A percentile compares a stretch with the other conserved stretches of the same genome.
These are phyloP conservation scores for Fusarium aywerte DNA, from an alignment of 2,329 filamentous ascomycete species.

Conservation along the genomic window DNA sequence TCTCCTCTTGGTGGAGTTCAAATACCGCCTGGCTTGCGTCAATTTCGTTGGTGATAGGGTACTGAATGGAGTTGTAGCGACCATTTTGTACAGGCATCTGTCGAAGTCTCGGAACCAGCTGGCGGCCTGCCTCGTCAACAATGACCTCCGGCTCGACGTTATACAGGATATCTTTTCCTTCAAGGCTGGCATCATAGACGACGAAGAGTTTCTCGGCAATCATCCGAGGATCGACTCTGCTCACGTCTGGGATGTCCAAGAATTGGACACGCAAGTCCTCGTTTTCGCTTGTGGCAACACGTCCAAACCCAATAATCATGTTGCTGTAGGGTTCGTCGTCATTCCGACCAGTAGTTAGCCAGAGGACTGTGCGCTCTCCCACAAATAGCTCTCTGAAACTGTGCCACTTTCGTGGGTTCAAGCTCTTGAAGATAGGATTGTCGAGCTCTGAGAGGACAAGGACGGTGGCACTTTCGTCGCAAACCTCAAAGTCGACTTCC, in stretches of 20 bases:
- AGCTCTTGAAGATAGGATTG: not conserved
- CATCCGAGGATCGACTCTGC: not conserved
- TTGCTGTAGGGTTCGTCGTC: not conserved
- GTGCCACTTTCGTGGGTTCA: rapidly evolving
- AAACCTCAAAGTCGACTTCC: too few species aligned
- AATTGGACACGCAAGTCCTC: not conserved
- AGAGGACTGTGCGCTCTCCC: not conserved
- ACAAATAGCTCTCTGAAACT: not conserved
- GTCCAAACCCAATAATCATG: not conserved
- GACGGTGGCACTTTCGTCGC: not conserved
- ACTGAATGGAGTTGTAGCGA: not conserved
- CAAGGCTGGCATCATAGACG: not conserved
- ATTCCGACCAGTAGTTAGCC: not conserved
- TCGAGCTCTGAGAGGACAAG: not conserved
- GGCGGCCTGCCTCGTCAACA: not conserved
- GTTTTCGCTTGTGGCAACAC: not conserved
- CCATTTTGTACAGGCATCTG: not conserved
- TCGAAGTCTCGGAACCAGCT: not conserved
- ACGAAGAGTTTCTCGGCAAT: not conserved
- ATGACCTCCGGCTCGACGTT: not conserved
- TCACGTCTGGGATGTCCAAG: not conserved
- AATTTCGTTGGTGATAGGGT: not conserved
- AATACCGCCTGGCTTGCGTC: too few species aligned
- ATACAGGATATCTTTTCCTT: not conserved
- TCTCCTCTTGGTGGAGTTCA: too few species aligned